Evolutionary conservation across 1,284 basidiomycete genomes (phyloP).

Genomic region (Cutaneotrichosporon cutaneum): DNA sequence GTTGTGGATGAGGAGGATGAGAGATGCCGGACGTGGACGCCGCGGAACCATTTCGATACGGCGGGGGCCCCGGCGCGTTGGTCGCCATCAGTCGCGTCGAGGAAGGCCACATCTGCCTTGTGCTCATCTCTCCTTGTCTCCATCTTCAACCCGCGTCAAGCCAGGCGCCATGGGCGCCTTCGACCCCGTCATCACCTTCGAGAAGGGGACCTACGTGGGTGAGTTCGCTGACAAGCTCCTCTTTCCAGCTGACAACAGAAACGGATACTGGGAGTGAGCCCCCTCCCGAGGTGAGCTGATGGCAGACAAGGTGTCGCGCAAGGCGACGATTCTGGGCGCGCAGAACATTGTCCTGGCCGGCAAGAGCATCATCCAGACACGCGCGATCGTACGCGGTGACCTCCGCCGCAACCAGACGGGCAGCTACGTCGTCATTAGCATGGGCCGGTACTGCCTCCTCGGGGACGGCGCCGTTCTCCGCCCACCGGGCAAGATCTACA

Average conservation of each 20-base stretch:
- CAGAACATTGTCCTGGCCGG: constrained; percentile 97
- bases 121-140: background rate
- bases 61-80: background rate
- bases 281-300: background rate
- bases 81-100: background rate
- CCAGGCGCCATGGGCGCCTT: constrained; percentile 45
- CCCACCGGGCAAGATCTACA: constrained; percentile 58
- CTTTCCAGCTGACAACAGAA: constrained; percentile 28
- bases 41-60: constrained; percentile 2
- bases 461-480: constrained; percentile 84
- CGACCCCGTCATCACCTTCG: constrained; percentile 46
- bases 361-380: constrained; percentile 90
- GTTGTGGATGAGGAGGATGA: background rate
- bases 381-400: constrained; percentile 48
- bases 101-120: background rate
- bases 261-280: constrained; percentile 51
- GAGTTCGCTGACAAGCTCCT: background rate
- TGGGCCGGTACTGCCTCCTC: constrained; percentile 89
- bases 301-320: constrained; percentile 80
- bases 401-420: constrained; percentile 62
- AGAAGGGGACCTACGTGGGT: constrained; percentile 49
- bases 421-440: constrained; percentile 74
- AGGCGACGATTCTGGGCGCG: constrained; percentile 88
- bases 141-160: background rate
- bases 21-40: background rate